phyloP scores from a whole-genome alignment of 2,329 filamentous ascomycete species.

The Apiospora kogelbergensis region DNA sequence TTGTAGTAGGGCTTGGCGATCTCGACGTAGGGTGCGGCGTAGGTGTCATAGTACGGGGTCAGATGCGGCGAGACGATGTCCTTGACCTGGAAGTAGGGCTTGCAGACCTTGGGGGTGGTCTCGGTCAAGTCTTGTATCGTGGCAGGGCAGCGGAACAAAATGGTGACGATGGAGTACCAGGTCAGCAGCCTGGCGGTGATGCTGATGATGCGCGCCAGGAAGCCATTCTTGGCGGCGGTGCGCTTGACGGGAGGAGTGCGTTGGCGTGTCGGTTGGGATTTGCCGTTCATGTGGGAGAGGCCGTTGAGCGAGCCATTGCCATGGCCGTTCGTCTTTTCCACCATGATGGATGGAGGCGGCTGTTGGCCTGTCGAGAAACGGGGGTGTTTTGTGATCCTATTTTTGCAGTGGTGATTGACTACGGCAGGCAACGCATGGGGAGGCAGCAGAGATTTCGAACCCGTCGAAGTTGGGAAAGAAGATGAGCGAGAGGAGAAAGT shows the following conservation, averaged over 20 bases:
- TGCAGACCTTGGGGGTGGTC: constrained; percentile 75
- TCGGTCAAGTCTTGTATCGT: constrained; percentile 66
- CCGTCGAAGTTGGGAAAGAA: background rate
- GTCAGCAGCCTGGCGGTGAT: constrained; percentile 65
- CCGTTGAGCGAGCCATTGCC: constrained; percentile 27
- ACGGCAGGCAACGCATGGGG: background rate
- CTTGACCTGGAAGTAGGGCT: constrained; percentile 73
- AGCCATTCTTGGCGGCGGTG: constrained; percentile 26
- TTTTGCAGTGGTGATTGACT: background rate
- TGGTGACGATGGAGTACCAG: constrained; percentile 83
- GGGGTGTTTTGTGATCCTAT: background rate
- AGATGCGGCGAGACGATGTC: constrained; percentile 68
- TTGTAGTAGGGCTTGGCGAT: constrained; percentile 74
- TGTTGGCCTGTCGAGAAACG: background rate
- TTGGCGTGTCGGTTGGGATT: constrained; percentile 32
- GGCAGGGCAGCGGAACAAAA: constrained; percentile 80
- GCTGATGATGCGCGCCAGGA: constrained; percentile 44
- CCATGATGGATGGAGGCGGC: constrained; percentile 8
- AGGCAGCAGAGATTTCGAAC: background rate
- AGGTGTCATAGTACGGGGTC: constrained; percentile 81
- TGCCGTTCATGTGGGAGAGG: constrained; percentile 34
- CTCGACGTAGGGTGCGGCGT: constrained; percentile 81
- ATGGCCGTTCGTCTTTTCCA: constrained; percentile 4
- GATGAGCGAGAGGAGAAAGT: background rate
- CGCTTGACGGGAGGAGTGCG: constrained; percentile 19